Evolutionary conservation across 768 basidiomycete species (phyloP), one percentile per base, ranked within the genome.

Genomic region (Mycena albidolilacea): DNA sequence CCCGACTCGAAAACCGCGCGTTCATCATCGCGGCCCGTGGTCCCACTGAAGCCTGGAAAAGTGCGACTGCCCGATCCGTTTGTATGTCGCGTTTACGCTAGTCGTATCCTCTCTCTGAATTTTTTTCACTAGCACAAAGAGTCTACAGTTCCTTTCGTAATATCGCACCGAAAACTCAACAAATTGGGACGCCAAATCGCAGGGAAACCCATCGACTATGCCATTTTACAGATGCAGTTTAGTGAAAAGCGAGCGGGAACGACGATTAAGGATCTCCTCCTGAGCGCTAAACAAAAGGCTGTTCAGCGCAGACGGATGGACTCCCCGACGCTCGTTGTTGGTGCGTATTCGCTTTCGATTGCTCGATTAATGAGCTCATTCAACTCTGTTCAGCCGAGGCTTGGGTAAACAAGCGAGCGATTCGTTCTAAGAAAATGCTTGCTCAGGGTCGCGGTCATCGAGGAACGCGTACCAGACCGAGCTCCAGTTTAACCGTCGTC

Each of bases 151-250:
- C 91, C 91, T 80, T 97, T 98, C 87, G 97, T 97, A 83, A 95
- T 97, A 54, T 97, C 96, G 5, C 94, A 93, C 77, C 90, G 97
- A 68, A 99, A 98, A 81, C 86, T 99, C 69, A 97, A 97, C 82
- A 90, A 92, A 85, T 87, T 99, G 52, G 93, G 92, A 10, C 88
- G 90, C 39, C 95, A 98, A 81, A 94, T 99, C 74, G 88, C 95
- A 3, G 94, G 95, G 21, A 93, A 96, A 77, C 97, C 97, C 19
- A 93, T 98, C 71, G 97, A 98, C 84, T 91, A 93, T 76, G 97
- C 97, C 44, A 97, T 99, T 80, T 85, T 98, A 69, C 97, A 99
- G 78, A 97, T 99, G 95, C 90, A 94, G 80, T 98, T 98, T 82
- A 95, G 94, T 74, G 93, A 97, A 81, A 99, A 99, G 84, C 89